These are phyloP conservation scores for Limtongozyma cylindracea DNA, from an alignment of 805 yeast genomes.

Conservation along the genomic window DNA sequence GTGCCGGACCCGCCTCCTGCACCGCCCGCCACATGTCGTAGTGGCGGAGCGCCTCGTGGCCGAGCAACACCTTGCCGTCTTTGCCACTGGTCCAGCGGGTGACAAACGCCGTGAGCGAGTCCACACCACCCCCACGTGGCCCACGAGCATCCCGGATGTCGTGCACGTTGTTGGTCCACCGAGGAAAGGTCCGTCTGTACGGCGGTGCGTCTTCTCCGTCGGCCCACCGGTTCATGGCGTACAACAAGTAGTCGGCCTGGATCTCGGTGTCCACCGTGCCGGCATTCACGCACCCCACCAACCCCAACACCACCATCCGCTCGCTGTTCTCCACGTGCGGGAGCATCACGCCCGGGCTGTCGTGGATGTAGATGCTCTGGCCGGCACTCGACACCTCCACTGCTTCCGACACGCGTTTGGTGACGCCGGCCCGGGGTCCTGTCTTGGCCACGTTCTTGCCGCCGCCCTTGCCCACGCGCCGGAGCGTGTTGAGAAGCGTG, in stretches of 20 bases:
- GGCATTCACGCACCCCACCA: slow-evolving; percentile 53
- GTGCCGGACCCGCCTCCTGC: too few relatives aligned
- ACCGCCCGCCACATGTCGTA: too few relatives aligned
- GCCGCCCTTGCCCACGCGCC: slow-evolving; percentile 19
- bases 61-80: too few relatives aligned
- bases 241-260: slow-evolving; percentile 69
- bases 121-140: too few relatives aligned
- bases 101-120: too few relatives aligned
- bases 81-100: too few relatives aligned
- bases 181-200: too few relatives aligned
- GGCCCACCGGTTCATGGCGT: slow-evolving; percentile 43
- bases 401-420: slow-evolving; percentile 55
- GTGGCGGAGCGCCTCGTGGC: too few relatives aligned
- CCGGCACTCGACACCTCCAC: slow-evolving; percentile 32
- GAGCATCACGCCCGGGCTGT: slow-evolving; percentile 81
- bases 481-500: slow-evolving; percentile 51
- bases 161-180: too few relatives aligned
- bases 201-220: too few relatives aligned
- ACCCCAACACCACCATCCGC: slow-evolving; percentile 49
- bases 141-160: too few relatives aligned
- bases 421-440: slow-evolving; percentile 81
- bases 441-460: slow-evolving; percentile 62
- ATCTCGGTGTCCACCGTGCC: slow-evolving; percentile 59
- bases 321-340: slow-evolving; percentile 43
- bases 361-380: slow-evolving; percentile 51